Conservation (phyloP, 495 filamentous ascomycete genomes). For the Chaetomium cochliodes region DNA sequence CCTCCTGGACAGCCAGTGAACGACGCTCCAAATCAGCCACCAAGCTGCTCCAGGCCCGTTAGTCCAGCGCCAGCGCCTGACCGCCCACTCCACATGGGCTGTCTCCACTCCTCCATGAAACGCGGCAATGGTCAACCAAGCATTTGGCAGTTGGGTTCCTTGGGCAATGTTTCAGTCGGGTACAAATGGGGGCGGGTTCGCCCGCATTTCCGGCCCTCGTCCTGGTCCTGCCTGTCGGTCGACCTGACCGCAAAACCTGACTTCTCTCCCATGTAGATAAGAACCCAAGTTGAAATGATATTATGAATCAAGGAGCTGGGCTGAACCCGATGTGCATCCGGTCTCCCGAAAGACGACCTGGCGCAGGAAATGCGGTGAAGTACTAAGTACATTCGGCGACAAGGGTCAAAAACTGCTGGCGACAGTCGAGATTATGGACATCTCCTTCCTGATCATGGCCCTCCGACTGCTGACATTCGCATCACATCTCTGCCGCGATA, state of each 20-base stretch:
- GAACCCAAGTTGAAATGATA: neutral
- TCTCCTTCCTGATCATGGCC: too few relatives aligned
- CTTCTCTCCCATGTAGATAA: neutral
- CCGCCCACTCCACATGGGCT: neutral
- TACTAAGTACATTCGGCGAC: too few relatives aligned
- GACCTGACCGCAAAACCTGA: neutral
- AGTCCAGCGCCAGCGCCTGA: slow-evolving; percentile 15
- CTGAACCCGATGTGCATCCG: neutral
- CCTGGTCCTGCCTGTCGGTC: neutral
- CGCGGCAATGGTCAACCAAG: neutral
- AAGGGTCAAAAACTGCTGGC: too few relatives aligned
- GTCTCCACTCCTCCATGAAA: slow-evolving; percentile 4
- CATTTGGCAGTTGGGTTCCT: slow-evolving; percentile 9
- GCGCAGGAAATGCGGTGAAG: neutral
- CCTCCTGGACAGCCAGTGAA: slow-evolving; percentile 29
- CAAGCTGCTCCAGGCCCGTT: slow-evolving; percentile 22
- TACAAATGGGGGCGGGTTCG: slow-evolving; percentile 22
- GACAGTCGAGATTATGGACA: too few relatives aligned
- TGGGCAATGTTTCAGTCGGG: slow-evolving; percentile 22
- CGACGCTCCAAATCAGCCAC: slow-evolving; percentile 9
- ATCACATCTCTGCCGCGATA: too few relatives aligned
- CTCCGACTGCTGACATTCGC: too few relatives aligned
- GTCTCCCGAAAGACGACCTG: neutral
- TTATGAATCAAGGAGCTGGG: neutral
- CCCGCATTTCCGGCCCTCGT: slow-evolving; percentile 9